Conservation (phyloP, 2,329 filamentous ascomycete genomes). For the Penicillium sp. region DNA sequence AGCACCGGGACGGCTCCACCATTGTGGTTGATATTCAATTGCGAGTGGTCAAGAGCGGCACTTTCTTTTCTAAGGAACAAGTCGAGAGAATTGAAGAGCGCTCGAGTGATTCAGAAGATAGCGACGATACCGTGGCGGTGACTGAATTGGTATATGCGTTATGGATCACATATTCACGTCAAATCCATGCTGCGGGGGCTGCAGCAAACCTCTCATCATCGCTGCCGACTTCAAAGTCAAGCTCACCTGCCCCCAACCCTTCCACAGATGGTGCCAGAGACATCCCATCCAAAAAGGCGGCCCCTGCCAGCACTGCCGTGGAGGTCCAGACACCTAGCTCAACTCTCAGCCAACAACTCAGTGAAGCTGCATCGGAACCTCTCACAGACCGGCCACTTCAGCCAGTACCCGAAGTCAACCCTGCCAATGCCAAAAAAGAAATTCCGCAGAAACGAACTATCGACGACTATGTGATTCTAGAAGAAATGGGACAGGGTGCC, state of each 20-base stretch:
- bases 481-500: slow-evolving; percentile 98
- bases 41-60: slow-evolving; percentile 91
- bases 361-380: slow-evolving; percentile 52
- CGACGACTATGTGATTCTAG: slow-evolving; percentile 85
- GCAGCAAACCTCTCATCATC: slow-evolving; percentile 60
- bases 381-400: slow-evolving; percentile 48
- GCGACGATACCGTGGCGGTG: slow-evolving; percentile 51
- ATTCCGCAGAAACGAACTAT: slow-evolving; percentile 75
- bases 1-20: slow-evolving; percentile 86
- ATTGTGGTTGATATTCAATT: slow-evolving; percentile 96
- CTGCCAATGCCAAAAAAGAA: slow-evolving; percentile 35
- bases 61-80: slow-evolving; percentile 61
- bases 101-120: slow-evolving; percentile 56
- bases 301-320: slow-evolving; percentile 32
- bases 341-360: slow-evolving; percentile 56
- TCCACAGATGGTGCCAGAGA: slow-evolving; percentile 71
- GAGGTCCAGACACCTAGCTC: slow-evolving; percentile 48
- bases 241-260: slow-evolving; percentile 72
- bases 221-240: slow-evolving; percentile 64
- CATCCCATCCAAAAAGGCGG: background rate
- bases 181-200: slow-evolving; percentile 76
- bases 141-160: slow-evolving; percentile 89
- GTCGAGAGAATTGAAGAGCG: slow-evolving; percentile 69
- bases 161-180: slow-evolving; percentile 96
- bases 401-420: slow-evolving; percentile 34